Evolutionary conservation across 768 basidiomycete genomes (phyloP).

Genomic region (Tylopilus subfusipes): DNA sequence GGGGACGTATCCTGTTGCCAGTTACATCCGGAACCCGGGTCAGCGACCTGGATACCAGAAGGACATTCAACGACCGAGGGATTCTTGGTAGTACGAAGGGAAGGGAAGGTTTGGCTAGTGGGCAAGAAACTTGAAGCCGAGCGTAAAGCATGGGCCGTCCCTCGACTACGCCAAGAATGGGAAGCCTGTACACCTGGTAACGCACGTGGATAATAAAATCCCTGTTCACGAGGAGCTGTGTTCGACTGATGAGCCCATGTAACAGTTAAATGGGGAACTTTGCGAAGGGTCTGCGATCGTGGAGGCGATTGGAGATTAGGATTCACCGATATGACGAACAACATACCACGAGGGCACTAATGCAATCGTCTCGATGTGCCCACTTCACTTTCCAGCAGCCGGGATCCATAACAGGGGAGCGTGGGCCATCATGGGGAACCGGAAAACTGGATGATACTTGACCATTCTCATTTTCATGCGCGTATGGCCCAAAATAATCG

Average conservation of each 20-base stretch:
- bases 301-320: background rate
- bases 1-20: slow-evolving; percentile 14
- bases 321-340: background rate
- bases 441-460: slow-evolving; percentile 31
- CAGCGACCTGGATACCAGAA: background rate
- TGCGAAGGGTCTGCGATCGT: slow-evolving; percentile 56
- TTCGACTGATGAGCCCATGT: slow-evolving; percentile 75
- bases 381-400: slow-evolving; percentile 78
- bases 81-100: slow-evolving; percentile 5
- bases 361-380: slow-evolving; percentile 71
- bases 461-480: slow-evolving; percentile 15
- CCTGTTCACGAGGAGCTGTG: slow-evolving; percentile 15
- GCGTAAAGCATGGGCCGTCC: slow-evolving; percentile 2
- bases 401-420: slow-evolving; percentile 52
- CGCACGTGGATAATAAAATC: slow-evolving; percentile 11
- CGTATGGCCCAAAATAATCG: slow-evolving; percentile 48
- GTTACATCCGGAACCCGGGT: slow-evolving; percentile 1
- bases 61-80: background rate
- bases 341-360: slow-evolving; percentile 66
- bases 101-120: slow-evolving; percentile 14
- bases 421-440: slow-evolving; percentile 54
- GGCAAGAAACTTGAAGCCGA: slow-evolving; percentile 15
- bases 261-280: slow-evolving; percentile 66
- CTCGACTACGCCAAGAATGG: slow-evolving; percentile 22
- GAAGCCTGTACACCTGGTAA: slow-evolving; percentile 4